phyloP scores from a whole-genome alignment of 1,139 yeast species.

The Schizosaccharomyces versatilis region DNA sequence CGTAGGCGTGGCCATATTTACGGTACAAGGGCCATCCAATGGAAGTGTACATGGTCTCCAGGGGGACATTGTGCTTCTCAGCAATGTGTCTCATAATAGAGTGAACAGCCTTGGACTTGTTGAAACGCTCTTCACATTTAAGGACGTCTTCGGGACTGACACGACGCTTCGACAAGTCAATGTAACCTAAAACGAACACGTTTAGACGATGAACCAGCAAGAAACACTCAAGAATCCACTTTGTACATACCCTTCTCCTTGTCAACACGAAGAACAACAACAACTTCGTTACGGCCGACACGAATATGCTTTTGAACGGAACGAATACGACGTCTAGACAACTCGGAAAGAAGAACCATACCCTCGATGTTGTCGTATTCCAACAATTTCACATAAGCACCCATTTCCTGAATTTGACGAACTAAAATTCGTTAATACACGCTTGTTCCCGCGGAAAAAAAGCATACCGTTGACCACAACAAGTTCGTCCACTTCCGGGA shows the following conservation, averaged over 20 bases:
- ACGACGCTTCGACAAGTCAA: constrained; percentile 91
- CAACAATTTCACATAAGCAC: constrained; percentile 47
- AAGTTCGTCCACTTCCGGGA: constrained; percentile 96
- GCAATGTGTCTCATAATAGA: constrained; percentile 95
- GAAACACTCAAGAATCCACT: background rate
- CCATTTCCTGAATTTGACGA: constrained; percentile 18
- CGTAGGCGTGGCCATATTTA: constrained; percentile 91
- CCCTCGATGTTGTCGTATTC: constrained; percentile 98
- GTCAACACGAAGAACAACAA: constrained; percentile 95
- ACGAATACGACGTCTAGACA: constrained; percentile 95
- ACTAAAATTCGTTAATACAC: constrained; percentile 4
- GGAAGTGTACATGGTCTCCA: constrained; percentile 65
- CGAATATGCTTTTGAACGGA: constrained; percentile 91
- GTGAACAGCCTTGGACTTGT: constrained; percentile 91
- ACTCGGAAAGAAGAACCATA: constrained; percentile 86
- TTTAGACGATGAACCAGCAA: background rate
- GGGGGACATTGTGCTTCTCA: constrained; percentile 73
- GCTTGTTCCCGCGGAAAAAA: background rate
- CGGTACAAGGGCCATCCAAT: constrained; percentile 95
- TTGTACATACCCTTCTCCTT: constrained; percentile 56
- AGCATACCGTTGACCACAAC: constrained; percentile 69
- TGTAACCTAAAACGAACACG: constrained; percentile 25
- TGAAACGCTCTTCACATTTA: constrained; percentile 93
- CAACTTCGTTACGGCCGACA: constrained; percentile 96
- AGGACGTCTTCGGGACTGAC: constrained; percentile 95